Conservation (phyloP, 2,329 filamentous ascomycete species). For the Cladosporium velox region DNA sequence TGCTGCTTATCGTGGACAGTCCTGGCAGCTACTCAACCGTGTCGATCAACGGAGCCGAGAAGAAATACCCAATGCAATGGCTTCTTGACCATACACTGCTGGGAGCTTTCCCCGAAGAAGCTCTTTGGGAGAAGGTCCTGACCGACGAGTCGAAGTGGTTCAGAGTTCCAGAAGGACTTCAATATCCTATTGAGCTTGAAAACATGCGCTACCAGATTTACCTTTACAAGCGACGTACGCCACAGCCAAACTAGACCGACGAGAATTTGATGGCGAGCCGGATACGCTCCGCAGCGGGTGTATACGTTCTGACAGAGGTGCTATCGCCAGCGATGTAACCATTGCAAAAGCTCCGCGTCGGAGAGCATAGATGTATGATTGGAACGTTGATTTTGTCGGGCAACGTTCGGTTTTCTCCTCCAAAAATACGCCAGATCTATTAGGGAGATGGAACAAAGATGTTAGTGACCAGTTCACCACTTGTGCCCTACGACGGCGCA, state of each 20-base stretch:
- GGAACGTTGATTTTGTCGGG: neutral
- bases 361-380: neutral
- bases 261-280: neutral
- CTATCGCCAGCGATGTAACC: neutral
- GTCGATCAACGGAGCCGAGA: slow-evolving; percentile 56
- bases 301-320: neutral
- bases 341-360: neutral
- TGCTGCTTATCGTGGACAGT: slow-evolving; percentile 86
- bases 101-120: slow-evolving; percentile 25
- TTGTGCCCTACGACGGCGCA: neutral
- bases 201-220: slow-evolving; percentile 96
- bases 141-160: slow-evolving; percentile 86
- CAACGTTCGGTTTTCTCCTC: neutral
- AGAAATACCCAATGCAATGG: slow-evolving; percentile 92
- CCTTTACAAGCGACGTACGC: slow-evolving; percentile 59
- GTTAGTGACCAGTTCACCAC: neutral
- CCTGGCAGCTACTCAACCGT: slow-evolving; percentile 91
- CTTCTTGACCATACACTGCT: slow-evolving; percentile 80
- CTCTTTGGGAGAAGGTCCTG: slow-evolving; percentile 71
- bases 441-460: neutral
- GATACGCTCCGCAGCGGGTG: neutral
- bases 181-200: slow-evolving; percentile 83
- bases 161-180: slow-evolving; percentile 62
- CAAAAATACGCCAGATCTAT: neutral
- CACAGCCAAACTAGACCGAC: neutral